These are phyloP conservation scores for Gastrolobium bilobum DNA, from an alignment of 306 rosid species.

Conservation along the genomic window DNA sequence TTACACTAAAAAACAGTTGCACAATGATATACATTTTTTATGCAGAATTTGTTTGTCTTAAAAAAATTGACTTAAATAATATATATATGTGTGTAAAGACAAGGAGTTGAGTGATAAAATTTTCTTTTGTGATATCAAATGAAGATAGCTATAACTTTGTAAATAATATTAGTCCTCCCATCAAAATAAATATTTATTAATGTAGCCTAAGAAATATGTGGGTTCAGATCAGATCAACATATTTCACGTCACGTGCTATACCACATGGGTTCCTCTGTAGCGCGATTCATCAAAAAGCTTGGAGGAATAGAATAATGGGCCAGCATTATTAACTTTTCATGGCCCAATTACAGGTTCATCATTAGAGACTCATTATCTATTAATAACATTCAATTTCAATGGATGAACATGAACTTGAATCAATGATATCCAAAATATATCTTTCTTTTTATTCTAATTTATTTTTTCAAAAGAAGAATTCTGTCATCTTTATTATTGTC, in stretches of 20 bases:
- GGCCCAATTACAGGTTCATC: constrained; percentile 53
- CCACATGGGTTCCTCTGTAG: constrained; percentile 40
- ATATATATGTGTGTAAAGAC: background rate
- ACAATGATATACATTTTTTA: too few relatives aligned
- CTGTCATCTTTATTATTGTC: background rate
- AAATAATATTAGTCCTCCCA: background rate
- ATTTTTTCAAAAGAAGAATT: background rate
- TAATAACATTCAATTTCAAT: constrained; percentile 34
- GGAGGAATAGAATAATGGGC: background rate
- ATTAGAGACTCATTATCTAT: constrained; percentile 36
- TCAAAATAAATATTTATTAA: background rate
- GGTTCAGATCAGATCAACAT: constrained; percentile 25
- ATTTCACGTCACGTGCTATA: constrained; percentile 9
- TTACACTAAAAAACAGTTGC: too few relatives aligned
- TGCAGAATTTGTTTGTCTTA: background rate
- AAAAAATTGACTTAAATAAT: too few relatives aligned
- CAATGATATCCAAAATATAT: constrained; percentile 12
- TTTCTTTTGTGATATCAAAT: background rate
- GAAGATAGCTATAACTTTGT: background rate
- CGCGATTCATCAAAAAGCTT: constrained; percentile 31
- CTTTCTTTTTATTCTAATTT: background rate
- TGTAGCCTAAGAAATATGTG: background rate
- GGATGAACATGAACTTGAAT: constrained; percentile 14
- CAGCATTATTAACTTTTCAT: constrained; percentile 41
- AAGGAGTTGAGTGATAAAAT: too few relatives aligned